phyloP scores from a whole-genome alignment of 2,329 filamentous ascomycete genomes.

The Claviceps arundinis region DNA sequence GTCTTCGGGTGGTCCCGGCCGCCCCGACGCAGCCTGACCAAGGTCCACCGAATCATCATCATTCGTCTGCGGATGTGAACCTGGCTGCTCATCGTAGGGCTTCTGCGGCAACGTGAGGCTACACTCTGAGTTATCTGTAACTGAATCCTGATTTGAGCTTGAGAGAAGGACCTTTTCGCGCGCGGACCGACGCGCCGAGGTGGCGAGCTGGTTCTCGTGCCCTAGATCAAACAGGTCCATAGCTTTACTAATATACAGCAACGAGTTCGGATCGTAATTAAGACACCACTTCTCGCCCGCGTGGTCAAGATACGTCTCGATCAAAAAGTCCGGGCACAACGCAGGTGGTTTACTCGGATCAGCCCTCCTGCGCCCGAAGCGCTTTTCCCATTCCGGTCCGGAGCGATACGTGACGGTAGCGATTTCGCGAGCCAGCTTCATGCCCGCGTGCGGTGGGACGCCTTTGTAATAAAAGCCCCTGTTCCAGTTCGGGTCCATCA shows the following conservation, averaged over 20 bases:
- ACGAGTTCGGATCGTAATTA: constrained; percentile 89
- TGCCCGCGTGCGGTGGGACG: constrained; percentile 84
- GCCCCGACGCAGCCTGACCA: constrained; percentile 3
- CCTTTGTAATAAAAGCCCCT: constrained; percentile 84
- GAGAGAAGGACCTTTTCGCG: constrained; percentile 45
- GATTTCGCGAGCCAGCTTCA: constrained; percentile 96
- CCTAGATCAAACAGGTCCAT: constrained; percentile 98
- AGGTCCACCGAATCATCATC: constrained; percentile 12
- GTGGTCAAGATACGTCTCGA: constrained; percentile 96
- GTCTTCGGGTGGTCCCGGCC: constrained; percentile 56
- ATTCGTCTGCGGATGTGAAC: constrained; percentile 18
- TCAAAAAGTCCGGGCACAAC: constrained; percentile 91
- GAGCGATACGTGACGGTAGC: constrained; percentile 95
- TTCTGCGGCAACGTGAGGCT: constrained; percentile 68
- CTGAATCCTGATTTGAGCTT: constrained; percentile 35
- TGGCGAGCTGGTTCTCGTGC: constrained; percentile 50
- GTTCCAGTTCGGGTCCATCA: constrained; percentile 98
- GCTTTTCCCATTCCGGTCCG: constrained; percentile 92
- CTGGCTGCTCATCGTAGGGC: constrained; percentile 75
- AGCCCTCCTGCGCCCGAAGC: constrained; percentile 77
- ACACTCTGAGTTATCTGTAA: constrained; percentile 34
- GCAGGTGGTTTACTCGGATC: constrained; percentile 79
- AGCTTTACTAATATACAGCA: constrained; percentile 93
- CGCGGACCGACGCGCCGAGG: constrained; percentile 46
- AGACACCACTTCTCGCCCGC: constrained; percentile 97